phyloP scores from a whole-genome alignment of 331 rosid species.

The Telfairia occidentalis region DNA sequence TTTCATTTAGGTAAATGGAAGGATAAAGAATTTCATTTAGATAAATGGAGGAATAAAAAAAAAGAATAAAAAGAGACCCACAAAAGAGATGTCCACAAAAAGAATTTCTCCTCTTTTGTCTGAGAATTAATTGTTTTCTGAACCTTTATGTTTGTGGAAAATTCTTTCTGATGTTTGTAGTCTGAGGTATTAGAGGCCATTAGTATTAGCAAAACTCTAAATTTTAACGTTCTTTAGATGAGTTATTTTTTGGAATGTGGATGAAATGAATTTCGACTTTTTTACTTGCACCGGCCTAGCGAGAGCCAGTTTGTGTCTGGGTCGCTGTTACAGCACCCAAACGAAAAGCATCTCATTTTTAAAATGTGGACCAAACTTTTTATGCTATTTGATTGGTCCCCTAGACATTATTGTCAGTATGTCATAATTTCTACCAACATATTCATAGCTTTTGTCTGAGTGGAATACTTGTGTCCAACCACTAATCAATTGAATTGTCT shows the following conservation, averaged over 20 bases:
- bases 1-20: neutral
- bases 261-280: neutral
- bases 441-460: constrained; percentile 13
- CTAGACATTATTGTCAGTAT: constrained; percentile 16
- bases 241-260: neutral
- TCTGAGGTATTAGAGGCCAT: neutral
- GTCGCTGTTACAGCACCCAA: neutral
- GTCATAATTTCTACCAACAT: constrained; percentile 14
- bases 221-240: neutral
- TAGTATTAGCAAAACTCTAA: neutral
- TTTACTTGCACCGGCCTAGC: neutral
- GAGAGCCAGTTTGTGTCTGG: constrained; percentile 8
- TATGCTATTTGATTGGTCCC: constrained; percentile 20
- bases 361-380: constrained; percentile 9
- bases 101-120: neutral
- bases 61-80: neutral
- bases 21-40: neutral
- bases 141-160: neutral
- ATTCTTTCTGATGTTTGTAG: neutral
- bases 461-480: constrained; percentile 16
- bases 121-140: neutral
- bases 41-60: too few species aligned
- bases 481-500: constrained; percentile 2
- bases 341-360: constrained; percentile 3
- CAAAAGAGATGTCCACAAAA: neutral